These are phyloP conservation scores for Coelastrella sp. DNA, from an alignment of 139 green algal genomes.

Conservation along the genomic window DNA sequence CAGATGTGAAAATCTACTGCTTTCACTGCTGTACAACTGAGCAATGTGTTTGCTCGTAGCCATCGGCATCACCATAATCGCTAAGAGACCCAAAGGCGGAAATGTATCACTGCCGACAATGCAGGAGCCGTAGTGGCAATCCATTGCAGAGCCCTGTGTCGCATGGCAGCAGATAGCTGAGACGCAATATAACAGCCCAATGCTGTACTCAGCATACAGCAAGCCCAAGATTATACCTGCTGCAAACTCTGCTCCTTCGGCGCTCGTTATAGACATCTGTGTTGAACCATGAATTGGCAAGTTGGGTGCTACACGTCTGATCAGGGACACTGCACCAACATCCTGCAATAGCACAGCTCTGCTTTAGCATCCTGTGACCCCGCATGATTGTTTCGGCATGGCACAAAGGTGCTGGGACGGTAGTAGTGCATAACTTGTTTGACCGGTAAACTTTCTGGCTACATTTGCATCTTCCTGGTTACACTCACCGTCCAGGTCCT, in stretches of 20 bases:
- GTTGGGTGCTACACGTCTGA: slow-evolving; percentile 70
- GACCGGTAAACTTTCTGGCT: no score
- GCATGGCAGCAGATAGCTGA: background rate
- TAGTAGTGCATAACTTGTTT: no score
- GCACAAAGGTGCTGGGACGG: background rate
- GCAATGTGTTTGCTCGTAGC: no score
- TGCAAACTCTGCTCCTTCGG: slow-evolving; percentile 75
- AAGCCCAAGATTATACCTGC: slow-evolving; percentile 1
- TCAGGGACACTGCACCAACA: slow-evolving; percentile 78
- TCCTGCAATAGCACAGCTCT: slow-evolving; percentile 60
- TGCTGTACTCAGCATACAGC: background rate
- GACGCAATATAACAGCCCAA: background rate
- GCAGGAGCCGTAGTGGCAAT: no score
- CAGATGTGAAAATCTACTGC: no score
- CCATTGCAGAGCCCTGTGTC: no score
- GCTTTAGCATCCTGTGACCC: background rate
- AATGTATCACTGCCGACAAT: no score
- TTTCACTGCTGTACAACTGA: no score
- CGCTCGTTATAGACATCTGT: slow-evolving; percentile 76
- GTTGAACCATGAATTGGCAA: slow-evolving; percentile 84
- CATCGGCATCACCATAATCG: no score
- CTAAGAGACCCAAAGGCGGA: no score
- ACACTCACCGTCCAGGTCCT: no score
- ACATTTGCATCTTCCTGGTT: no score
- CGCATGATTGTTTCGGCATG: background rate